A percentile compares a stretch with the other conserved stretches of the same genome.
Evolutionary conservation across 176 grass and related monocot genomes (phyloP).

Genomic region (Typha latifolia): DNA sequence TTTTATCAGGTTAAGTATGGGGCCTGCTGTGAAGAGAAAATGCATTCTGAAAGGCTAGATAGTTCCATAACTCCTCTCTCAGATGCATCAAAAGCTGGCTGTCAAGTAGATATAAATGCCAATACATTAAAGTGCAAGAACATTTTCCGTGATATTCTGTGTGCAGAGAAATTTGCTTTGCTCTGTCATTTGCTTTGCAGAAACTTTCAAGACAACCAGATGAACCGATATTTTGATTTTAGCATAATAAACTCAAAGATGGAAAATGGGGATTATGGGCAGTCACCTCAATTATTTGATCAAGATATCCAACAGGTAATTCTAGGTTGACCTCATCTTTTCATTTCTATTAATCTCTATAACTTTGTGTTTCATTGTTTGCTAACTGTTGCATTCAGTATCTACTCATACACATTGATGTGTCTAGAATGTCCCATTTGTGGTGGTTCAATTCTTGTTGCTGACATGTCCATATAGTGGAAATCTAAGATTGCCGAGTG

Average conservation of each 20-base stretch:
- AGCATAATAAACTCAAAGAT: slow-evolving; percentile 60
- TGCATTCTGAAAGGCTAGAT: slow-evolving; percentile 11
- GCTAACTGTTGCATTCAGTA: neutral
- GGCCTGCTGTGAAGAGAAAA: slow-evolving; percentile 12
- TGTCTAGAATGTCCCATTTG: too few species aligned
- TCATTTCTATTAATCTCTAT: neutral
- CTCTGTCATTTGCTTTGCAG: slow-evolving; percentile 60
- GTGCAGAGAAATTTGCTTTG: slow-evolving; percentile 76
- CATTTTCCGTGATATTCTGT: slow-evolving; percentile 55
- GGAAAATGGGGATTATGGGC: slow-evolving; percentile 67
- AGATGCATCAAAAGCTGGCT: slow-evolving; percentile 21
- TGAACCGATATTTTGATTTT: slow-evolving; percentile 45
- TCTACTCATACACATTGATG: neutral
- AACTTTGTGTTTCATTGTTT: slow-evolving; percentile 5
- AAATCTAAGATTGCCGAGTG: too few species aligned
- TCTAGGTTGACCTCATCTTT: slow-evolving; percentile 17
- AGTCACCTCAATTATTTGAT: slow-evolving; percentile 40
- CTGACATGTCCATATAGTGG: too few species aligned
- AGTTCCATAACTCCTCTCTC: slow-evolving; percentile 1
- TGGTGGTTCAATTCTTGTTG: too few species aligned
- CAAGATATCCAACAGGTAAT: slow-evolving; percentile 69
- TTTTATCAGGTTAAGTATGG: slow-evolving; percentile 35
- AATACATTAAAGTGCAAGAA: slow-evolving; percentile 58
- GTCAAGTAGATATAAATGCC: slow-evolving; percentile 24
- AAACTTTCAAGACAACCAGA: slow-evolving; percentile 48